Percentiles rank a stretch among this genome's conserved stretches.
These are phyloP conservation scores for Barbarea vulgaris DNA, from an alignment of 345 rosid species.

Conservation along the genomic window DNA sequence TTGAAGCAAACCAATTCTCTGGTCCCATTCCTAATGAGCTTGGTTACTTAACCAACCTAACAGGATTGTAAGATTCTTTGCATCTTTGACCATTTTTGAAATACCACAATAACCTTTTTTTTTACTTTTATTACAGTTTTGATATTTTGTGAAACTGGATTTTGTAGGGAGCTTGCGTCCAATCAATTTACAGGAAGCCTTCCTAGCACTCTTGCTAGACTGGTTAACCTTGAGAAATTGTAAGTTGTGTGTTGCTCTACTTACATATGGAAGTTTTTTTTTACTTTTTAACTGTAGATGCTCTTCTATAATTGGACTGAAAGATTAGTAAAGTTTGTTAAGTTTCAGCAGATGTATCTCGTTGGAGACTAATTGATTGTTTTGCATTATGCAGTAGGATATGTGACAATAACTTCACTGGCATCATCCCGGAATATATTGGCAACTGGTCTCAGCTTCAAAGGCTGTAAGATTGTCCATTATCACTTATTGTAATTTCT, in stretches of 20 bases:
- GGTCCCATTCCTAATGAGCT: constrained; percentile 55
- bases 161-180: constrained; percentile 46
- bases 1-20: constrained; percentile 62
- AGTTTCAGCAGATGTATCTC: background rate
- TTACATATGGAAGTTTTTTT: background rate
- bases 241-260: constrained; percentile 22
- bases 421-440: constrained; percentile 61
- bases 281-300: background rate
- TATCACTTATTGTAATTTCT: background rate
- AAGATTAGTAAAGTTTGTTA: background rate
- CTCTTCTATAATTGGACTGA: background rate
- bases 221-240: constrained; percentile 37
- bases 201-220: constrained; percentile 41
- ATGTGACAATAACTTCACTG: constrained; percentile 71
- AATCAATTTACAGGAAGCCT: constrained; percentile 47
- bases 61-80: constrained; percentile 44
- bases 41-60: constrained; percentile 50
- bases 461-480: constrained; percentile 58
- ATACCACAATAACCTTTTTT: background rate
- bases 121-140: background rate
- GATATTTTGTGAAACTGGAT: background rate
- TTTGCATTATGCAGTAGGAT: constrained; percentile 56
- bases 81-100: background rate
- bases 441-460: constrained; percentile 60
- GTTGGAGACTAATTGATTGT: background rate